A percentile compares a stretch with the other conserved stretches of the same genome.
Evolutionary conservation across 2,329 filamentous ascomycete species (phyloP).

Genomic region (Endoconidiophora polonica): DNA sequence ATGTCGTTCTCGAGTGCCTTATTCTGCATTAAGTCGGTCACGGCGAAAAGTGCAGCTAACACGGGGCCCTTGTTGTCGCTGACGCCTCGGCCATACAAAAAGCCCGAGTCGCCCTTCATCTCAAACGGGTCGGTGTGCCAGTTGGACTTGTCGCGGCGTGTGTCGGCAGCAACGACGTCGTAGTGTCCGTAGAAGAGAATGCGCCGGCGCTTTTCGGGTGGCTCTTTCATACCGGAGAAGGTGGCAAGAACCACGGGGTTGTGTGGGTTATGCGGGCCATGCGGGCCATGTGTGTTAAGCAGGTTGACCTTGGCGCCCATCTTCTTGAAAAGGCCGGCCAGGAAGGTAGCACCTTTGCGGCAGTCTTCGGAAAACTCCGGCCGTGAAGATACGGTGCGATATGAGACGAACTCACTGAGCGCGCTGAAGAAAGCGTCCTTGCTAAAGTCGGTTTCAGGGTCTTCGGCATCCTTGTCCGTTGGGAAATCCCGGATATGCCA

Average conservation of each 20-base stretch:
- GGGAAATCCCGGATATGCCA: conserved; percentile 54
- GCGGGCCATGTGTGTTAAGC: conserved; percentile 57
- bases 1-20: conserved; percentile 75
- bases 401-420: conserved; percentile 73
- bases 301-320: conserved; percentile 81
- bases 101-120: conserved; percentile 79
- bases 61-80: conserved; percentile 97
- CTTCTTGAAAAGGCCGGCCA: conserved; percentile 80
- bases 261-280: conserved; percentile 22
- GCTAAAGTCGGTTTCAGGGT: conserved; percentile 20
- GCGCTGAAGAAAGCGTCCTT: conserved; percentile 47
- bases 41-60: conserved; percentile 82
- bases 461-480: conserved; percentile 22
- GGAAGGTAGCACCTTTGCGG: conserved; percentile 75
- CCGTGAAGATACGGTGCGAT: conserved; percentile 78
- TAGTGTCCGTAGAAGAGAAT: conserved; percentile 97
- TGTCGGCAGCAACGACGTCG: conserved; percentile 84
- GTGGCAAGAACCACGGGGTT: conserved; percentile 90
- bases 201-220: conserved; percentile 54
- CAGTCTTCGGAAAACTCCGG: conserved; percentile 82
- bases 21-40: conserved; percentile 73
- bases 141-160: conserved; percentile 46
- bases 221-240: conserved; percentile 60
- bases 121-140: conserved; percentile 83
- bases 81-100: conserved; percentile 86